Conservation (phyloP, 176 grass and related monocot genomes). For the Carex myosuroides region DNA sequence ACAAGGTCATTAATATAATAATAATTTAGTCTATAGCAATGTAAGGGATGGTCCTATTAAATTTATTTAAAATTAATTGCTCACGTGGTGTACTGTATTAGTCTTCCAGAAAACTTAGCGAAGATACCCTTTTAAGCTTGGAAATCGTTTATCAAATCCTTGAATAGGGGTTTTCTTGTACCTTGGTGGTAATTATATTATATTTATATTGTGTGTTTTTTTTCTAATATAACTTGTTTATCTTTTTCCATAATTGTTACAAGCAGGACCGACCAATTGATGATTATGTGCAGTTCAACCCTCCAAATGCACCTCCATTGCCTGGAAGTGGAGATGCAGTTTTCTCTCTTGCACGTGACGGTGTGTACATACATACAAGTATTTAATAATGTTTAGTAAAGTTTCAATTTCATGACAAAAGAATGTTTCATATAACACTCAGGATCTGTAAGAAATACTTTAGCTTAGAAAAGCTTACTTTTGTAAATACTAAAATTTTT, state of each 20-base stretch:
- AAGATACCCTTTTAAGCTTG: not conserved
- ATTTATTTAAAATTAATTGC: too few species aligned
- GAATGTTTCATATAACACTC: not conserved
- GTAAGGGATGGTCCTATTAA: not conserved
- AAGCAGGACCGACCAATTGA: constrained; percentile 34
- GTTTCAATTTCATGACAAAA: not conserved
- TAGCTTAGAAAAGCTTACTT: not conserved
- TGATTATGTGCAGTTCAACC: constrained; percentile 25
- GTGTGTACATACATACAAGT: not conserved
- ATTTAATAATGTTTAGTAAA: not conserved
- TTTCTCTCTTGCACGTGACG: not conserved
- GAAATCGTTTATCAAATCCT: not conserved
- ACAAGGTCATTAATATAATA: not conserved
- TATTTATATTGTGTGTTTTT: not conserved
- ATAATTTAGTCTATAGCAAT: not conserved
- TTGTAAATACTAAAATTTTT: not conserved
- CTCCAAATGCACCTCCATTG: constrained; percentile 86
- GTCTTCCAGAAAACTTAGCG: not conserved
- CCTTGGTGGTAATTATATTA: not conserved
- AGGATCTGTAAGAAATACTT: not conserved
- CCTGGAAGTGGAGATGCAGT: constrained; percentile 25
- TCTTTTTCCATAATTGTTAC: constrained; percentile 13
- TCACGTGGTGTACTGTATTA: not conserved
- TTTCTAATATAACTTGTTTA: not conserved
- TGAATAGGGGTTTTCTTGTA: not conserved